Evolutionary conservation across 768 basidiomycete species (phyloP).

Genomic region (Amanita exitialis): DNA sequence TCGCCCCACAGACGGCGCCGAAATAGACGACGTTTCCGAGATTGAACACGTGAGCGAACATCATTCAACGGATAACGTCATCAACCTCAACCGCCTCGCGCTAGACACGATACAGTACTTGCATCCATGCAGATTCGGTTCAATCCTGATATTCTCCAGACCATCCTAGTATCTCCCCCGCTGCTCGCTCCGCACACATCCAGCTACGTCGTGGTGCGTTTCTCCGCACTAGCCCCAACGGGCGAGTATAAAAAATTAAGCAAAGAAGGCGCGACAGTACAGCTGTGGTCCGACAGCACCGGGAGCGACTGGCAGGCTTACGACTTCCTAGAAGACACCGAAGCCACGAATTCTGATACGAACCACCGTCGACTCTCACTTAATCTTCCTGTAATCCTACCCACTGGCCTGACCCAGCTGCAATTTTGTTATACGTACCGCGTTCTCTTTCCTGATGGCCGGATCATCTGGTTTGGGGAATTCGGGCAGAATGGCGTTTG

Average conservation of each 20-base stretch:
- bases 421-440: conserved; percentile 39
- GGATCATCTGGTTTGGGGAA: conserved; percentile 35
- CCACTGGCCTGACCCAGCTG: background rate
- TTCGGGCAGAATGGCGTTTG: conserved; percentile 33
- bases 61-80: conserved; percentile 12
- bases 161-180: conserved; percentile 14
- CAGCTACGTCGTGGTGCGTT: conserved; percentile 19
- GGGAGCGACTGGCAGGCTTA: conserved; percentile 22
- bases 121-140: conserved; percentile 26
- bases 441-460: conserved; percentile 30
- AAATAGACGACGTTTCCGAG: background rate
- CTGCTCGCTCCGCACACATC: conserved; percentile 11
- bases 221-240: conserved; percentile 23
- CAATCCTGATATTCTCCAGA: conserved; percentile 26
- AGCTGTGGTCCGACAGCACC: conserved; percentile 32
- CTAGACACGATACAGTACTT: background rate
- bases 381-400: background rate
- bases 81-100: background rate
- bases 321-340: conserved; percentile 17
- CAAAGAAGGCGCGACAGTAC: conserved; percentile 22
- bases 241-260: conserved; percentile 21
- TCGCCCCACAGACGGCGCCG: background rate
- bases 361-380: background rate
- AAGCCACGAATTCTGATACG: background rate
- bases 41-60: conserved; percentile 1